Conservation (phyloP, 2,329 filamentous ascomycete genomes). For the Fusarium virguliforme region DNA sequence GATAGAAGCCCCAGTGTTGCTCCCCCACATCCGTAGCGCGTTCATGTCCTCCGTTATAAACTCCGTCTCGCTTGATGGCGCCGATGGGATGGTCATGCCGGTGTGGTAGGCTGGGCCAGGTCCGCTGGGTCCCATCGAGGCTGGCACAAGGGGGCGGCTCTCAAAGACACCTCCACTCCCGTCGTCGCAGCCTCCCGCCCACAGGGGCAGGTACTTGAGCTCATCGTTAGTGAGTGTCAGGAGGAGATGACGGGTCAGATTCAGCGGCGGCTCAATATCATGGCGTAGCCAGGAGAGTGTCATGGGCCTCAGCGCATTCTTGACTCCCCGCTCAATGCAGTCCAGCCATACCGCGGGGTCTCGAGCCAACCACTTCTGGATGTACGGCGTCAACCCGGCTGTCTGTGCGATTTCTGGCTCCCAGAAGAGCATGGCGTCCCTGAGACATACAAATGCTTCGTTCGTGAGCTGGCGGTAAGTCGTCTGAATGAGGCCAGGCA, state of each 20-base stretch:
- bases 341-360: slow-evolving; percentile 43
- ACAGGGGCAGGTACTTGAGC: slow-evolving; percentile 75
- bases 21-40: slow-evolving; percentile 54
- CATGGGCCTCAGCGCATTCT: slow-evolving; percentile 41
- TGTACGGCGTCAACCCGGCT: slow-evolving; percentile 28
- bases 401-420: slow-evolving; percentile 7
- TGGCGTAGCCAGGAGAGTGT: slow-evolving; percentile 48
- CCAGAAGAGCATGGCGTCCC: slow-evolving; percentile 20
- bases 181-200: slow-evolving; percentile 73
- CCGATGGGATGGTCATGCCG: slow-evolving; percentile 58
- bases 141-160: slow-evolving; percentile 56
- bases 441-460: slow-evolving; percentile 27
- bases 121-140: slow-evolving; percentile 63
- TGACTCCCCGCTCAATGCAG: slow-evolving; percentile 45
- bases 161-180: slow-evolving; percentile 67
- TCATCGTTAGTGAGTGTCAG: slow-evolving; percentile 71
- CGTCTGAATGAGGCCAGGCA: not conserved
- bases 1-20: slow-evolving; percentile 56
- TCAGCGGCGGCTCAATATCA: slow-evolving; percentile 56
- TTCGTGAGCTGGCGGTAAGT: slow-evolving; percentile 18
- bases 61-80: slow-evolving; percentile 54
- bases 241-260: slow-evolving; percentile 63
- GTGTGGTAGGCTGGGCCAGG: slow-evolving; percentile 66
- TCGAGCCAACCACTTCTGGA: slow-evolving; percentile 1
- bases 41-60: slow-evolving; percentile 58